phyloP scores from a whole-genome alignment of 176 grass and related monocot species.

The Panicum miliaceum region DNA sequence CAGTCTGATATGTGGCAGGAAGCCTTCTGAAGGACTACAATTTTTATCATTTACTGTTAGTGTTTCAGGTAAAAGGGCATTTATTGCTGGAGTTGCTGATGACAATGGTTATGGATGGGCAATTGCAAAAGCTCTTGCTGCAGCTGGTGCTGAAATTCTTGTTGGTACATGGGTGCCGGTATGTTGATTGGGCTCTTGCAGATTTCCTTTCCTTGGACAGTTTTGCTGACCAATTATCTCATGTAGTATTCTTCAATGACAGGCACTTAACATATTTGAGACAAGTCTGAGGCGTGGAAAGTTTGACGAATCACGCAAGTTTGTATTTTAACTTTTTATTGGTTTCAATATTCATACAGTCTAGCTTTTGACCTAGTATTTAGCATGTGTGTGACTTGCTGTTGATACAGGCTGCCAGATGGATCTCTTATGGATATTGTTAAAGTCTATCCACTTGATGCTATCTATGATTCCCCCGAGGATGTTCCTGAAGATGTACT shows the following conservation, averaged over 20 bases:
- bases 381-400: conserved; percentile 11
- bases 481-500: conserved; percentile 97
- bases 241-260: conserved; percentile 30
- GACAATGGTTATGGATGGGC: conserved; percentile 99
- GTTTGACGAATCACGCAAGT: conserved; percentile 55
- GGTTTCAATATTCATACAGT: background rate
- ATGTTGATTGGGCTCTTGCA: conserved; percentile 37
- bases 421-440: conserved; percentile 93
- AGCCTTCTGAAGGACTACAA: background rate
- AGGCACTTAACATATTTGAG: conserved; percentile 58
- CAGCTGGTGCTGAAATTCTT: conserved; percentile 93
- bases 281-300: conserved; percentile 52
- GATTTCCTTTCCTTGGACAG: background rate
- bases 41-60: conserved; percentile 34
- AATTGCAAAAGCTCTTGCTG: conserved; percentile 95
- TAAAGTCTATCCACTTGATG: conserved; percentile 96
- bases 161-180: conserved; percentile 99
- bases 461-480: conserved; percentile 81
- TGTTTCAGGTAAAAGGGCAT: conserved; percentile 85
- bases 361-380: background rate
- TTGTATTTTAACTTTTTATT: conserved; percentile 26
- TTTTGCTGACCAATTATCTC: conserved; percentile 1
- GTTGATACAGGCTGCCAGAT: conserved; percentile 59
- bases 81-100: conserved; percentile 98
- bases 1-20: background rate